These are phyloP conservation scores for Ulota crispa DNA, from an alignment of 225 moss, liverwort and hornwort species.

Conservation along the genomic window DNA sequence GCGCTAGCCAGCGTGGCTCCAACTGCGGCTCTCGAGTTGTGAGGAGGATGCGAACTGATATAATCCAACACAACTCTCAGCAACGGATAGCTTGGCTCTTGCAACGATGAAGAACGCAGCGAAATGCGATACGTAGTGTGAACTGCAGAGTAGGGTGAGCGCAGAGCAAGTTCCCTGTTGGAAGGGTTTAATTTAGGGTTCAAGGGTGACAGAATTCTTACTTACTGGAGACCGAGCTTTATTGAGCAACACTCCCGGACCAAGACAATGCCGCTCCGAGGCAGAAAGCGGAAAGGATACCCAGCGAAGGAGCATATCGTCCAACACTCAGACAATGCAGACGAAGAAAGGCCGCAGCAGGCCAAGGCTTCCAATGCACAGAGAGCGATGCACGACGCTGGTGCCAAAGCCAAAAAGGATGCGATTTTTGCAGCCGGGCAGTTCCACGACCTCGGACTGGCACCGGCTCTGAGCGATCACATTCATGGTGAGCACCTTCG, in stretches of 20 bases:
- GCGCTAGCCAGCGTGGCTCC: no score
- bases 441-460: conserved; percentile 85
- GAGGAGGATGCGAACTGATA: no score
- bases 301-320: conserved; percentile 4
- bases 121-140: no score
- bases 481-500: conserved; percentile 58
- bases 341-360: conserved; percentile 5
- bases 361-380: not conserved
- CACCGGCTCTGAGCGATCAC: conserved; percentile 72
- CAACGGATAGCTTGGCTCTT: no score
- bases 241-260: not conserved
- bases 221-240: not conserved
- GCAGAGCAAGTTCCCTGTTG: no score
- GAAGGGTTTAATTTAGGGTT: not conserved
- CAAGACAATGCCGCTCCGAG: conserved; percentile 39
- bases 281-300: conserved; percentile 46
- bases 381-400: not conserved
- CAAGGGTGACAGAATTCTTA: not conserved
- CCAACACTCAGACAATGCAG: not conserved
- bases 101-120: no score
- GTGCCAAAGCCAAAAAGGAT: conserved; percentile 8
- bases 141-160: no score
- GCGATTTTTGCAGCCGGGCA: conserved; percentile 70
- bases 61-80: no score
- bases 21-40: no score